Percentiles rank a stretch among this genome's conserved stretches.
phyloP scores from a whole-genome alignment of 768 basidiomycete species.

The Fomitopsis serialis region DNA sequence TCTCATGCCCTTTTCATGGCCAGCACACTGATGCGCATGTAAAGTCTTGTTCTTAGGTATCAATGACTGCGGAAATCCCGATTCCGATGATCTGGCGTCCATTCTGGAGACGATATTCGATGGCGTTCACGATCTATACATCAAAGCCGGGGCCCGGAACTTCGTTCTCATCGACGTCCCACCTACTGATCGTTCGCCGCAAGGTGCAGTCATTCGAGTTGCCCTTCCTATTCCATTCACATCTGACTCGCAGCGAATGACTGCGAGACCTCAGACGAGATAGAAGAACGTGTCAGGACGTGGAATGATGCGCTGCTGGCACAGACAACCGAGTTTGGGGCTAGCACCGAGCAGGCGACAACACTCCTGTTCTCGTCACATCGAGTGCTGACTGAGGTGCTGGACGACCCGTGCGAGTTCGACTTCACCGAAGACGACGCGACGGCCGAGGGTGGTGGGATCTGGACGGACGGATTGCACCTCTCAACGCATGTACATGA shows the following conservation, averaged over 20 bases:
- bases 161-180: conserved; percentile 35
- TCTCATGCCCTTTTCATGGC: background rate
- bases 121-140: conserved; percentile 26
- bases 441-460: conserved; percentile 22
- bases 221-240: background rate
- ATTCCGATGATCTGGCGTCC: conserved; percentile 22
- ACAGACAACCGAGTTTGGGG: conserved; percentile 21
- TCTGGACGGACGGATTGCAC: conserved; percentile 37
- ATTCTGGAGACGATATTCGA: conserved; percentile 24
- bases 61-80: conserved; percentile 33
- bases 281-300: conserved; percentile 12
- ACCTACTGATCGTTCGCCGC: conserved; percentile 31
- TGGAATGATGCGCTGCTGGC: conserved; percentile 29
- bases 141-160: conserved; percentile 28
- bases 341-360: conserved; percentile 17
- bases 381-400: conserved; percentile 23
- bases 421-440: conserved; percentile 28
- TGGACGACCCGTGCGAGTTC: conserved; percentile 29
- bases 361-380: conserved; percentile 31
- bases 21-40: background rate
- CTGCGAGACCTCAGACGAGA: background rate
- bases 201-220: conserved; percentile 19
- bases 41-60: conserved; percentile 32
- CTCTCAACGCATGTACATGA: conserved; percentile 28
- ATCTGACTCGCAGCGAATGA: background rate